phyloP scores from a whole-genome alignment of 768 basidiomycete species.

The Suillus brevipes region DNA sequence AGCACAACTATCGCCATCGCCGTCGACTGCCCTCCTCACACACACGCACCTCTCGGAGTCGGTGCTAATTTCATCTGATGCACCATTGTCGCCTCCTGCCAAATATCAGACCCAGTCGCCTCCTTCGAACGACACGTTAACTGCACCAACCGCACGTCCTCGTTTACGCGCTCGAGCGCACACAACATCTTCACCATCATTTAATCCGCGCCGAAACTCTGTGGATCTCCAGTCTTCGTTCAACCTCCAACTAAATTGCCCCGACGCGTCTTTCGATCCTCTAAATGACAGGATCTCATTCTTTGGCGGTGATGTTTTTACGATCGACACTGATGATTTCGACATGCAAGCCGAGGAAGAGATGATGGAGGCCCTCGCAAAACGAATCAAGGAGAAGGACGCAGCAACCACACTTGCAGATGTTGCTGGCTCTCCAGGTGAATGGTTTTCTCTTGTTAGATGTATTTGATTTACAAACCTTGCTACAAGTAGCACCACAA shows the following conservation, averaged over 20 bases:
- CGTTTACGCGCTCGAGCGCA: slow-evolving; percentile 14
- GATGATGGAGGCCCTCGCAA: slow-evolving; percentile 21
- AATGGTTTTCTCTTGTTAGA: background rate
- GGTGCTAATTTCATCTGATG: background rate
- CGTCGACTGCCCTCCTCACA: slow-evolving; percentile 11
- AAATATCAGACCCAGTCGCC: background rate
- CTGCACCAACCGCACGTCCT: slow-evolving; percentile 14
- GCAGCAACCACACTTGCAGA: background rate
- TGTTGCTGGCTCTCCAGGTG: background rate
- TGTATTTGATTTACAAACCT: background rate
- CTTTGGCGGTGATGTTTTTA: slow-evolving; percentile 31
- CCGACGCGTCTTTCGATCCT: slow-evolving; percentile 36
- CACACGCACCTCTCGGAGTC: slow-evolving; percentile 8
- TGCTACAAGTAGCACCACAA: background rate
- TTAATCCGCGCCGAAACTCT: slow-evolving; percentile 29
- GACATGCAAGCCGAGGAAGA: slow-evolving; percentile 25
- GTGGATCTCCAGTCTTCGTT: slow-evolving; percentile 37
- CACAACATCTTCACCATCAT: slow-evolving; percentile 5
- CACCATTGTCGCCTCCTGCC: slow-evolving; percentile 1
- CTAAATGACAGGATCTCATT: slow-evolving; percentile 38
- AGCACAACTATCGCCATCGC: slow-evolving; percentile 7
- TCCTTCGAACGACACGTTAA: background rate
- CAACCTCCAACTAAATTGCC: slow-evolving; percentile 33
- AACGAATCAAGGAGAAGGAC: slow-evolving; percentile 16
- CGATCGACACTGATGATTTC: slow-evolving; percentile 25